These are phyloP conservation scores for Zasmidium cellare DNA, from an alignment of 2,329 filamentous ascomycete species.

Conservation along the genomic window DNA sequence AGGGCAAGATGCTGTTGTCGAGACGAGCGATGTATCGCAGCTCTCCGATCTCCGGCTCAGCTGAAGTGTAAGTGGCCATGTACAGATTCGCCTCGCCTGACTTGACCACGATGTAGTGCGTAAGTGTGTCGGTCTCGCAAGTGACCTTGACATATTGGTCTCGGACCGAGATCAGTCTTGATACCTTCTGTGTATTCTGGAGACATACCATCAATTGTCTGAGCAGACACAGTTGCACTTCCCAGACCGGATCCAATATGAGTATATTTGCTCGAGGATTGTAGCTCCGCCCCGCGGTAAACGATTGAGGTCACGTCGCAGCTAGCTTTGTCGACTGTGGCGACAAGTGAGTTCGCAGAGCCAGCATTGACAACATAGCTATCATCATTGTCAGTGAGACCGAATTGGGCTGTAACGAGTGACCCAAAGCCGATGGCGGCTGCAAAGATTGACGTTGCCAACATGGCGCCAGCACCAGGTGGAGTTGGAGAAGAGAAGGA, in stretches of 20 bases:
- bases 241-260: conserved; percentile 18
- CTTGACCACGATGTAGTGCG: conserved; percentile 14
- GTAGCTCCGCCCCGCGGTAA: conserved; percentile 12
- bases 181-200: not conserved
- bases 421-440: conserved; percentile 5
- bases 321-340: conserved; percentile 14
- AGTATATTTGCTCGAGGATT: conserved; percentile 8
- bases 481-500: not conserved
- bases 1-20: conserved; percentile 12
- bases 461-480: not conserved
- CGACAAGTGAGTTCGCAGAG: conserved; percentile 6
- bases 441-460: not conserved
- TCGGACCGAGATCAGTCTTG: not conserved
- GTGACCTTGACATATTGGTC: conserved; percentile 19
- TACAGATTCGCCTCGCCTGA: conserved; percentile 17
- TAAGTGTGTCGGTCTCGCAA: conserved; percentile 12
- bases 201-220: conserved; percentile 7
- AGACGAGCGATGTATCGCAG: conserved; percentile 19
- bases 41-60: conserved; percentile 14
- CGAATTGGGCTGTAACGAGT: conserved; percentile 9
- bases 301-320: conserved; percentile 16
- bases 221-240: conserved; percentile 12
- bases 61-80: conserved; percentile 20
- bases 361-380: conserved; percentile 16
- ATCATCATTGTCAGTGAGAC: conserved; percentile 11